phyloP scores from a whole-genome alignment of 108 stramenopile species.

The Skeletonema costatum region DNA sequence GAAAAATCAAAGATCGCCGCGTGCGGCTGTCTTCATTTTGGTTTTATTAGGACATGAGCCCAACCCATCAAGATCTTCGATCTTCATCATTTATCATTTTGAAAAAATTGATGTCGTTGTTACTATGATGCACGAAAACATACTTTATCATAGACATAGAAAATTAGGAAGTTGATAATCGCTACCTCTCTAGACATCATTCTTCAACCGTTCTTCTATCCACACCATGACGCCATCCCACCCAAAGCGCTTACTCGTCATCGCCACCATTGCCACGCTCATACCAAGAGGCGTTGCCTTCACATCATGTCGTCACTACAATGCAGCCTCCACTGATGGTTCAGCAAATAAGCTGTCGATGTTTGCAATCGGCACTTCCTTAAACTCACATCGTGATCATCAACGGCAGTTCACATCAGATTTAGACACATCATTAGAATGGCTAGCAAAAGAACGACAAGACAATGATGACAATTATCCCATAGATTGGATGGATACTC shows the following conservation, averaged over 20 bases:
- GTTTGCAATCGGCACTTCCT: neutral
- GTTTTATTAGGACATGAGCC: neutral
- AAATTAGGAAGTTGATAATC: no score
- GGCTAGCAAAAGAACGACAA: constrained; percentile 44
- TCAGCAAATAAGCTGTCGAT: no score
- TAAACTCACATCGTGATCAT: neutral
- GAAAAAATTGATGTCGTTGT: no score
- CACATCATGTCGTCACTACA: neutral
- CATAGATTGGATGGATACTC: constrained; percentile 37
- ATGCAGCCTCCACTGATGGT: neutral
- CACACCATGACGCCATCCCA: neutral
- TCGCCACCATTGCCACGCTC: neutral
- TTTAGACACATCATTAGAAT: constrained; percentile 56
- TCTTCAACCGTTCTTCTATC: neutral
- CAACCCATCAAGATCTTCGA: neutral
- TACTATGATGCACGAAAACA: no score
- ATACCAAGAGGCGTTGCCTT: neutral
- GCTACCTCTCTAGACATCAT: no score
- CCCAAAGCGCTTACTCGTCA: neutral
- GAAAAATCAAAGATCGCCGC: no score
- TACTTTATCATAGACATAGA: no score
- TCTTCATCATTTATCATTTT: no score
- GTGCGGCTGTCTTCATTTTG: no score
- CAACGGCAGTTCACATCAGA: constrained; percentile 4
- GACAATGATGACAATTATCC: constrained; percentile 10